A percentile compares a stretch with the other conserved stretches of the same genome.
These are phyloP conservation scores for Lactarius vividus DNA, from an alignment of 768 basidiomycete genomes.

Conservation along the genomic window DNA sequence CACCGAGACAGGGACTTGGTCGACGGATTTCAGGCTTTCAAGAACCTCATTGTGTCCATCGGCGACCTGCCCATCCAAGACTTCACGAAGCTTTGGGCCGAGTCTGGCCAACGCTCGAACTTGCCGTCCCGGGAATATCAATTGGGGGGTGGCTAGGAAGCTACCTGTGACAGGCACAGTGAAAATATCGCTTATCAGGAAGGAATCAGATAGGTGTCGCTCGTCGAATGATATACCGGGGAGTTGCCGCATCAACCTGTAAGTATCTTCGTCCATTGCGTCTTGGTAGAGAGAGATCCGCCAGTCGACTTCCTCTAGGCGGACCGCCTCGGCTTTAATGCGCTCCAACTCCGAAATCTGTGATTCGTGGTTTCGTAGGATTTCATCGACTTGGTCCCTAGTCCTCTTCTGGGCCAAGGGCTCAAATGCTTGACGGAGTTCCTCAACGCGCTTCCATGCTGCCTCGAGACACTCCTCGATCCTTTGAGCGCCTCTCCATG, in stretches of 20 bases:
- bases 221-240: background rate
- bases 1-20: too few relatives aligned
- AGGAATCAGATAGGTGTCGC: background rate
- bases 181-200: background rate
- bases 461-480: background rate
- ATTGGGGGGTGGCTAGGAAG: background rate
- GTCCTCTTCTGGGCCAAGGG: background rate
- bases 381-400: background rate
- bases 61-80: background rate
- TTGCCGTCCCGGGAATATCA: background rate
- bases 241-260: background rate
- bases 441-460: background rate
- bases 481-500: background rate
- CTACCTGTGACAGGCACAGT: too few relatives aligned
- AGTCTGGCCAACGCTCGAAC: background rate
- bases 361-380: background rate
- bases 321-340: background rate
- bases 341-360: constrained; percentile 4
- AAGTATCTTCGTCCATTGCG: background rate
- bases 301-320: background rate
- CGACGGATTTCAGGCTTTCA: background rate
- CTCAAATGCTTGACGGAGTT: background rate
- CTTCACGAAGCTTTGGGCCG: background rate
- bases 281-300: background rate
- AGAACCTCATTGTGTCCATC: background rate